Conservation (phyloP, 352 stramenopile genomes). For the Pythium brachiatum region DNA sequence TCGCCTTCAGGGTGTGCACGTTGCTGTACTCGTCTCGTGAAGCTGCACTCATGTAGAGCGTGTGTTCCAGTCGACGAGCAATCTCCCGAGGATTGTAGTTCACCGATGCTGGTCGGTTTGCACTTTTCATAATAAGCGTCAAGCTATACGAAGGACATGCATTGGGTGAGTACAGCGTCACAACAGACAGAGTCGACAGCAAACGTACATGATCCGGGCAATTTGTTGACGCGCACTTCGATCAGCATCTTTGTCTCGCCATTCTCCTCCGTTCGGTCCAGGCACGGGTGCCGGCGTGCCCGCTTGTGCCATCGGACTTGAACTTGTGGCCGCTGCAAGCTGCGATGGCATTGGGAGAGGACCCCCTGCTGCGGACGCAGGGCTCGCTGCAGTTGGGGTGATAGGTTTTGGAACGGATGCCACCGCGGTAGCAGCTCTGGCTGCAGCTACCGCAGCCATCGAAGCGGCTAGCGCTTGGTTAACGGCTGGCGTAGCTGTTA, state of each 20-base stretch:
- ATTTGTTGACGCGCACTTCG: conserved; percentile 80
- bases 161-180: background rate
- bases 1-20: conserved; percentile 79
- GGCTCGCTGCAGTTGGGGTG: background rate
- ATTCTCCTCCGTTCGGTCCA: conserved; percentile 45
- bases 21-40: conserved; percentile 88
- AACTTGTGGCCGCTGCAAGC: conserved; percentile 3
- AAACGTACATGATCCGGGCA: conserved; percentile 83
- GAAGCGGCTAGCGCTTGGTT: conserved; percentile 9
- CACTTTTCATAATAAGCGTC: conserved; percentile 89
- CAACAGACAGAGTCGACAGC: background rate
- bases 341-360: conserved; percentile 25
- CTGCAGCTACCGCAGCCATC: conserved; percentile 1
- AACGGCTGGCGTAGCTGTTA: background rate
- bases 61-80: conserved; percentile 78
- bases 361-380: conserved; percentile 3
- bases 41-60: conserved; percentile 81
- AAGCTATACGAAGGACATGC: conserved; percentile 38
- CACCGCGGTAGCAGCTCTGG: background rate
- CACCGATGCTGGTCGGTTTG: conserved; percentile 79
- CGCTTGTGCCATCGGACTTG: conserved; percentile 12
- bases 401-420: background rate
- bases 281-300: conserved; percentile 9
- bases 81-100: conserved; percentile 90
- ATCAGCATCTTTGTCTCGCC: conserved; percentile 85